Percentiles rank a stretch among this genome's conserved stretches.
Conservation (phyloP, 352 stramenopile species). For the Stramenopiles sp. region DNA sequence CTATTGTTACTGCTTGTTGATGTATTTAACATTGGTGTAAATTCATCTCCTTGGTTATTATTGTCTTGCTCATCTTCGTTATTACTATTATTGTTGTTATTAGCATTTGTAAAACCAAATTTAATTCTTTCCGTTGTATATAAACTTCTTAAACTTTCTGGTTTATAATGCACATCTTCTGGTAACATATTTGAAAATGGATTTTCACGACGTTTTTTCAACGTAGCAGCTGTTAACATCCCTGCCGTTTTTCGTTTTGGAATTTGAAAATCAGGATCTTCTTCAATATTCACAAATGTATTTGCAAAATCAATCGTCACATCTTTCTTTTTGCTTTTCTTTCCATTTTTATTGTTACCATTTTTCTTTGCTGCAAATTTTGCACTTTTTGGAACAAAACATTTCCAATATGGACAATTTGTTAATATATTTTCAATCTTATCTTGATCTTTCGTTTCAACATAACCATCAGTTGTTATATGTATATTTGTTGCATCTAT, state of each 20-base stretch:
- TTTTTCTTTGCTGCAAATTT: not conserved
- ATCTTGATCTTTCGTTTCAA: not conserved
- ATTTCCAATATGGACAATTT: not conserved
- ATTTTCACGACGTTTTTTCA: not conserved
- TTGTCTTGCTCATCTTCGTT: not conserved
- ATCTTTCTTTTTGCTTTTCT: not conserved
- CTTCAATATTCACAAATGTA: not conserved
- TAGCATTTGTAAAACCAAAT: not conserved
- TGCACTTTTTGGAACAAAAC: not conserved
- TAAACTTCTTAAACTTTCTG: not conserved
- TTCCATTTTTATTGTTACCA: not conserved
- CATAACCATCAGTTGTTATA: not conserved
- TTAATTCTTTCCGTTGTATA: not conserved
- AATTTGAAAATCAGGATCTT: not conserved
- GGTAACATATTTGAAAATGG: not conserved
- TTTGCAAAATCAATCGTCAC: not conserved
- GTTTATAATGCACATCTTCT: slow-evolving; percentile 2
- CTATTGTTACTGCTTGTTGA: no score
- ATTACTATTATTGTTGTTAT: no score
- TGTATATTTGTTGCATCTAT: not conserved
- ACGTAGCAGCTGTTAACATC: not conserved
- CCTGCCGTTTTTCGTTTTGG: not conserved
- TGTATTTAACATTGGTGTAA: no score
- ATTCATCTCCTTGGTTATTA: not conserved
- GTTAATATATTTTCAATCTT: not conserved